Evolutionary conservation across 148 eudicot genomes (phyloP).

Genomic region (Cornus suecica): DNA sequence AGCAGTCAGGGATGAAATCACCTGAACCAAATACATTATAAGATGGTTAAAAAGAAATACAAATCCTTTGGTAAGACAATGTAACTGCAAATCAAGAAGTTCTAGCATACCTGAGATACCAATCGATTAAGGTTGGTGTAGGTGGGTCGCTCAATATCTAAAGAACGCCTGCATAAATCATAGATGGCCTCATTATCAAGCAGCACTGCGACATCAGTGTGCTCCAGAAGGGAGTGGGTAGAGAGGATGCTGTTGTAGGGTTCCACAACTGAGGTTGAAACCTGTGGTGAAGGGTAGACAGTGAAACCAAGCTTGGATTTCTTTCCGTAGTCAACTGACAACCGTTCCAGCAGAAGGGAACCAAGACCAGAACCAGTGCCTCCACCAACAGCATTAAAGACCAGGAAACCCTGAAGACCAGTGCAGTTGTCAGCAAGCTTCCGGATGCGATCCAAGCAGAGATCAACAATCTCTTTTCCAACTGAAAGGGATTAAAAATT

Average conservation of each 20-base stretch:
- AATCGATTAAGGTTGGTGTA: constrained; percentile 30
- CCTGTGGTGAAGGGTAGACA: constrained; percentile 30
- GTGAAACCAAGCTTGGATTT: constrained; percentile 30
- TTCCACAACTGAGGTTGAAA: constrained; percentile 29
- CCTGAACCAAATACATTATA: constrained; percentile 3
- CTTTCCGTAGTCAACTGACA: constrained; percentile 30
- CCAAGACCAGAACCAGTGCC: constrained; percentile 35
- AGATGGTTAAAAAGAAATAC: neutral
- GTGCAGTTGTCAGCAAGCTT: constrained; percentile 35
- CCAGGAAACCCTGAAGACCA: constrained; percentile 29
- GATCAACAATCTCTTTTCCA: constrained; percentile 32
- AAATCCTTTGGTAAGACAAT: neutral
- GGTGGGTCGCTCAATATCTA: constrained; percentile 31
- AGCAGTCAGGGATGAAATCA: constrained; percentile 32
- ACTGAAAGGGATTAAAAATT: constrained; percentile 13
- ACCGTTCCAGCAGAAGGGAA: constrained; percentile 26
- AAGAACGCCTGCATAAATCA: constrained; percentile 25
- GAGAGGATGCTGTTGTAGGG: constrained; percentile 32
- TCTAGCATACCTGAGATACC: constrained; percentile 25
- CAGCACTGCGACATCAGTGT: constrained; percentile 29
- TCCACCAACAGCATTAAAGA: constrained; percentile 32
- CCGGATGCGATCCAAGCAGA: constrained; percentile 27
- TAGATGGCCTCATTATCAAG: constrained; percentile 31
- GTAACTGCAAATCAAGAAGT: neutral
- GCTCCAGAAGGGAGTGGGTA: constrained; percentile 30